A percentile compares a stretch with the other conserved stretches of the same genome.
Conservation (phyloP, 2,329 filamentous ascomycete species). For the Verticillium klebahnii region DNA sequence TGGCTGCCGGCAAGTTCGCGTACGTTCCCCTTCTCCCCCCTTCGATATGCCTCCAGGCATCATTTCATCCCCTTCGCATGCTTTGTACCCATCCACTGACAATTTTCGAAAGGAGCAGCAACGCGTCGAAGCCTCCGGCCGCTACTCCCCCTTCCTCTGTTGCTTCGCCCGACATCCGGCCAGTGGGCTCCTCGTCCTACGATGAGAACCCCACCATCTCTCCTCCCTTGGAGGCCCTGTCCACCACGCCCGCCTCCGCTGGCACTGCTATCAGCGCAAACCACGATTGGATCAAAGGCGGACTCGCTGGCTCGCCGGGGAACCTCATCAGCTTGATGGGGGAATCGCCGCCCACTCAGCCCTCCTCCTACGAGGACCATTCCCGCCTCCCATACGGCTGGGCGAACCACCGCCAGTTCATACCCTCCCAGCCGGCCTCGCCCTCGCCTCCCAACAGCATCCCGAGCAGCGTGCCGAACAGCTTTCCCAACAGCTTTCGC, state of each 20-base stretch:
- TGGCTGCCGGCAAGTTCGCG: conserved; percentile 47
- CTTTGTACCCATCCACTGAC: conserved; percentile 1
- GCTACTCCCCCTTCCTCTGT: conserved; percentile 32
- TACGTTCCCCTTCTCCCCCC: conserved; percentile 26
- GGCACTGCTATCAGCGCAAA: conserved; percentile 42
- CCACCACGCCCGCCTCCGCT: conserved; percentile 43
- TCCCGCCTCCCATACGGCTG: conserved; percentile 37
- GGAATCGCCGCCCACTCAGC: conserved; percentile 48
- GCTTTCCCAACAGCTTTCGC: conserved; percentile 12
- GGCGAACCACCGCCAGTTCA: conserved; percentile 40
- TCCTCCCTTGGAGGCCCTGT: conserved; percentile 43
- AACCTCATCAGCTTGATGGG: conserved; percentile 47
- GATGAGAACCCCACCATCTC: conserved; percentile 39
- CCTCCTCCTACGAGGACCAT: conserved; percentile 47
- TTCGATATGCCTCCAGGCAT: neutral
- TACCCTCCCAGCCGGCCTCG: conserved; percentile 37
- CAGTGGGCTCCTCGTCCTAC: conserved; percentile 28
- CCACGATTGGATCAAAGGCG: conserved; percentile 40
- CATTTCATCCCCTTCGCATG: neutral
- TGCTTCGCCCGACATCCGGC: conserved; percentile 41
- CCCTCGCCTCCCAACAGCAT: conserved; percentile 25
- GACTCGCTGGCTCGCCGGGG: conserved; percentile 45
- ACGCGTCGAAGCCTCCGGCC: conserved; percentile 24
- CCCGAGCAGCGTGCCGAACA: conserved; percentile 10
- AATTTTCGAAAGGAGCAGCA: conserved; percentile 21